Conservation (phyloP, 73 alveolate genomes). For the Symbiodinium pilosum region DNA sequence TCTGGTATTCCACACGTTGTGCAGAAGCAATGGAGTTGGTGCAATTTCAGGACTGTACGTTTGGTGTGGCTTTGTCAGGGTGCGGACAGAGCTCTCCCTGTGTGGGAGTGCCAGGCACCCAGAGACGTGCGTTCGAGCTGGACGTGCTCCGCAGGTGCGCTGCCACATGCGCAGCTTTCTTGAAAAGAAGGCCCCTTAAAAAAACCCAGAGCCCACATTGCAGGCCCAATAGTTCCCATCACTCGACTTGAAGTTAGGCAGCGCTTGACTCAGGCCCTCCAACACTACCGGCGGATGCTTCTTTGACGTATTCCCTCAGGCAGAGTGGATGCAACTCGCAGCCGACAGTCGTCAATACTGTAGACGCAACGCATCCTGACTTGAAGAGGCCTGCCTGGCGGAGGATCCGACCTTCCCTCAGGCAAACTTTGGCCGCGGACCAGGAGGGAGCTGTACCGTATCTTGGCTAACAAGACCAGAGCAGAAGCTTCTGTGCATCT, state of each 20-base stretch:
- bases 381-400: not conserved
- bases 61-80: constrained; percentile 56
- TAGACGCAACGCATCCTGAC: not conserved
- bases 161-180: no score
- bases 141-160: no score
- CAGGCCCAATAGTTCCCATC: no score
- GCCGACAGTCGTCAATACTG: no score
- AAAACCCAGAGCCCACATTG: no score
- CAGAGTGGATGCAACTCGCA: no score
- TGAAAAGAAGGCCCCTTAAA: no score
- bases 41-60: constrained; percentile 36
- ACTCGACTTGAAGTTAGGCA: no score
- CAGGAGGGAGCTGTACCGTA: constrained; percentile 62
- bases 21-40: not conserved
- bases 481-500: no score
- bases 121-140: no score
- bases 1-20: not conserved
- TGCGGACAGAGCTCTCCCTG: constrained; percentile 79
- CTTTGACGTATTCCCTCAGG: not conserved
- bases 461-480: not conserved
- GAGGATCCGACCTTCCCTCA: constrained; percentile 85
- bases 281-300: constrained; percentile 14
- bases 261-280: not conserved
- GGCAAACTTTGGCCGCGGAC: constrained; percentile 86
- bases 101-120: constrained; percentile 26